These are phyloP conservation scores for Micromonas pusilla DNA, from an alignment of 139 green algal genomes.

Conservation along the genomic window DNA sequence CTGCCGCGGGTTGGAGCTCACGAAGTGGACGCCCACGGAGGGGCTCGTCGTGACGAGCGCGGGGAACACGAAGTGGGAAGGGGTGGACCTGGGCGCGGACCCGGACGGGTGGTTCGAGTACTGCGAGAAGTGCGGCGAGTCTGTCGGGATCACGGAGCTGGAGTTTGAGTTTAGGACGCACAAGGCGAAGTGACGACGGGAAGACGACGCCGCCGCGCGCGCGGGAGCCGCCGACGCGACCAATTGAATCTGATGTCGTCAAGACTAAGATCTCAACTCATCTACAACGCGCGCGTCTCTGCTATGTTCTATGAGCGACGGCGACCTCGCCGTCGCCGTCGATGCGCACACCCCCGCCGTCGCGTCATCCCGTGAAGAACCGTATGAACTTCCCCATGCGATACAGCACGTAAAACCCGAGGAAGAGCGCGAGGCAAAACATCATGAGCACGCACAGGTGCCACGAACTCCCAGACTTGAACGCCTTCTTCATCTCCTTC, in stretches of 20 bases:
- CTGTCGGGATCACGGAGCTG: conserved; percentile 56
- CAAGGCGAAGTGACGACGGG: conserved; percentile 9
- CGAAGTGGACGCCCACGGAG: conserved; percentile 44
- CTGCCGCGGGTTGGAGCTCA: conserved; percentile 65
- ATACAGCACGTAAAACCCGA: neutral
- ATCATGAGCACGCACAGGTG: conserved; percentile 10
- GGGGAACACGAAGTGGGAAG: conserved; percentile 43
- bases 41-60: conserved; percentile 36
- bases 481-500: conserved; percentile 12
- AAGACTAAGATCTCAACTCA: too few relatives aligned
- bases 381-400: neutral
- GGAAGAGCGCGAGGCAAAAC: neutral
- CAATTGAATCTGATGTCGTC: too few relatives aligned
- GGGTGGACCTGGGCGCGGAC: conserved; percentile 46
- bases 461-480: neutral
- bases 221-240: too few relatives aligned
- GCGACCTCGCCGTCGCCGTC: too few relatives aligned
- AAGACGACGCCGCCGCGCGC: neutral
- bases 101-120: conserved; percentile 67
- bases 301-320: too few relatives aligned
- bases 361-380: conserved; percentile 1
- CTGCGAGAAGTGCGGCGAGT: conserved; percentile 60
- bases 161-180: conserved; percentile 46
- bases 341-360: neutral
- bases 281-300: too few relatives aligned